phyloP scores from a whole-genome alignment of 306 rosid species.

The Arachis stenosperma region DNA sequence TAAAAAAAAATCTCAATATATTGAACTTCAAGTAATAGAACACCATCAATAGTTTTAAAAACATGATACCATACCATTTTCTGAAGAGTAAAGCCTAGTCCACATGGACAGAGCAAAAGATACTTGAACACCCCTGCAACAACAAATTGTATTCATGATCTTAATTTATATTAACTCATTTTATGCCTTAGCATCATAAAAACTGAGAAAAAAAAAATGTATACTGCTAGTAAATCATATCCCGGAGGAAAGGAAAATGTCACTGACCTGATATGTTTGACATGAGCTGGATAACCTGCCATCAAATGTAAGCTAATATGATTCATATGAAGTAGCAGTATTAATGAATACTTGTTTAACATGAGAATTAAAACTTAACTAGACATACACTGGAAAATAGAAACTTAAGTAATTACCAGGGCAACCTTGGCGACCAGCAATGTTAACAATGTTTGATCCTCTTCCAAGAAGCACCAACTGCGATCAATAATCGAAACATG shows the following conservation, averaged over 20 bases:
- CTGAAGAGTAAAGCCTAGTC: slow-evolving; percentile 43
- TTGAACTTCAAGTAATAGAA: neutral
- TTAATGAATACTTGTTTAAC: neutral
- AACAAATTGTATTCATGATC: neutral
- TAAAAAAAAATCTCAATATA: neutral
- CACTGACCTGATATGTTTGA: slow-evolving; percentile 33
- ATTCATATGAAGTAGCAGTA: neutral
- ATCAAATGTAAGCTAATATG: slow-evolving; percentile 28
- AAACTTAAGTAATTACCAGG: slow-evolving; percentile 14
- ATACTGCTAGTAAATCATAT: neutral
- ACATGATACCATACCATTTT: slow-evolving; percentile 47
- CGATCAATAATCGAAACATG: slow-evolving; percentile 3
- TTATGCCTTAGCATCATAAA: neutral
- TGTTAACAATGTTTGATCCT: slow-evolving; percentile 34
- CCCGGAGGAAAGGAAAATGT: slow-evolving; percentile 1
- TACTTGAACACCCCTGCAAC: slow-evolving; percentile 42
- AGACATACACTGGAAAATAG: neutral
- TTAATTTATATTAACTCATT: slow-evolving; percentile 6
- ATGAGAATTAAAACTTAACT: too few species aligned
- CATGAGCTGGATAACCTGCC: slow-evolving; percentile 30
- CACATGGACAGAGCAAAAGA: slow-evolving; percentile 33
- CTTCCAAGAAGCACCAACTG: slow-evolving; percentile 36
- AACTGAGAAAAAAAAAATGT: neutral
- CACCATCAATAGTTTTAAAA: neutral
- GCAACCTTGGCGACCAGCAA: slow-evolving; percentile 4